Conservation (phyloP, 2,329 filamentous ascomycete genomes). For the Colletotrichum melonis region DNA sequence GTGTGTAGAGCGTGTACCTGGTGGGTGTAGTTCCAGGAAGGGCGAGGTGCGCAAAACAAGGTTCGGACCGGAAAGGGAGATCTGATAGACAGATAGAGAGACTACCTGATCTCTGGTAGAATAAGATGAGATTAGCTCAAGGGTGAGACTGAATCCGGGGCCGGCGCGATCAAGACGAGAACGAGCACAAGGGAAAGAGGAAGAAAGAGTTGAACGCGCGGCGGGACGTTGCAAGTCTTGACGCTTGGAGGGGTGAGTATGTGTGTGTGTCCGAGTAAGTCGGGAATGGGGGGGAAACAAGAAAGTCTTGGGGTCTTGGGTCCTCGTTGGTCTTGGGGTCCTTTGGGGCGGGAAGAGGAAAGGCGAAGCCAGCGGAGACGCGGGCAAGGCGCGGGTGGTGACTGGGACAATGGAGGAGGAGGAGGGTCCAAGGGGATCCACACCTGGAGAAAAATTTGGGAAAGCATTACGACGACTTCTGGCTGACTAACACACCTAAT, state of each 20-base stretch:
- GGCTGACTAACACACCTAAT: slow-evolving; percentile 24
- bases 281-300: background rate
- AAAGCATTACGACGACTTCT: slow-evolving; percentile 35
- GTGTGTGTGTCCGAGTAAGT: background rate
- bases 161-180: background rate
- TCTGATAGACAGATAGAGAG: background rate
- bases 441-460: slow-evolving; percentile 31
- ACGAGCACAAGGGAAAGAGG: background rate
- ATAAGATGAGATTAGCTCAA: background rate
- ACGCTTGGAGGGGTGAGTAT: background rate
- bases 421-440: slow-evolving; percentile 14
- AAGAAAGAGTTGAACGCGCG: background rate
- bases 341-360: slow-evolving; percentile 8
- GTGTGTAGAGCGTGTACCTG: too few species aligned
- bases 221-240: slow-evolving; percentile 8
- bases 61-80: background rate
- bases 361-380: background rate
- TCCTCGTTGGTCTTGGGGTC: background rate
- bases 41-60: background rate
- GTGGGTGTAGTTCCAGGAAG: background rate
- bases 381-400: background rate
- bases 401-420: background rate
- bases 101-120: background rate
- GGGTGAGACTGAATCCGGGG: background rate
- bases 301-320: slow-evolving; percentile 30